A percentile compares a stretch with the other conserved stretches of the same genome.
phyloP scores from a whole-genome alignment of 495 filamentous ascomycete genomes.

The Aspergillus steynii region DNA sequence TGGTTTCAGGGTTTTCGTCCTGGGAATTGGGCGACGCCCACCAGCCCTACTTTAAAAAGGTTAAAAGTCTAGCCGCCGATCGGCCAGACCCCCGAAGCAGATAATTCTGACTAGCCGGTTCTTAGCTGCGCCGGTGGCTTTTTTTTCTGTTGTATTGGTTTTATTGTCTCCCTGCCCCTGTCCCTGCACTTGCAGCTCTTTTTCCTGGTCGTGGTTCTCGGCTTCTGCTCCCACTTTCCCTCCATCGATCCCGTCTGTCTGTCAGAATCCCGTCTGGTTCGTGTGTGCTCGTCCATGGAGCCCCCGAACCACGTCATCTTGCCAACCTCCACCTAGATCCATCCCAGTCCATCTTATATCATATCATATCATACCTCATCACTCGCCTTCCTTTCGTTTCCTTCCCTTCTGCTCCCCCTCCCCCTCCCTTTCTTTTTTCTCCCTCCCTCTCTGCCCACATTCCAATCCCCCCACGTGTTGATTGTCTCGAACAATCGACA shows the following conservation, averaged over 20 bases:
- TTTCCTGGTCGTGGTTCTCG: not conserved
- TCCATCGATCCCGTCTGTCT: not conserved
- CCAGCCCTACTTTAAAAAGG: not conserved
- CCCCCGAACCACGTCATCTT: not conserved
- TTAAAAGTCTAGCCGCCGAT: not conserved
- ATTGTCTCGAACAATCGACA: not conserved
- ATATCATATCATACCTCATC: not conserved
- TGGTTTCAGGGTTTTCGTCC: not conserved
- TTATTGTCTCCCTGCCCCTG: slow-evolving; percentile 7
- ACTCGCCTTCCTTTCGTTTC: not conserved
- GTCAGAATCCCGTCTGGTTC: not conserved
- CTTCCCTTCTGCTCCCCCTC: not conserved
- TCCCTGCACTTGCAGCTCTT: slow-evolving; percentile 11
- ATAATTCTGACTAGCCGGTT: not conserved
- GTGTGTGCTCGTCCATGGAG: not conserved
- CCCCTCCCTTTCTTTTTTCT: not conserved
- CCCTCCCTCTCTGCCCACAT: not conserved
- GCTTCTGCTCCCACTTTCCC: not conserved
- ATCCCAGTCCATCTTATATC: slow-evolving; percentile 7
- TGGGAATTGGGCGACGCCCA: too few species aligned
- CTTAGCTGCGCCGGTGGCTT: not conserved
- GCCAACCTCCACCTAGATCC: not conserved
- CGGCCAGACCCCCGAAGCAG: not conserved
- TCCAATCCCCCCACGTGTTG: not conserved
- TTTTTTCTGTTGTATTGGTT: slow-evolving; percentile 7